Base-by-base conservation (phyloP, 306 rosid species). In the Dryas drummondii region DNA sequence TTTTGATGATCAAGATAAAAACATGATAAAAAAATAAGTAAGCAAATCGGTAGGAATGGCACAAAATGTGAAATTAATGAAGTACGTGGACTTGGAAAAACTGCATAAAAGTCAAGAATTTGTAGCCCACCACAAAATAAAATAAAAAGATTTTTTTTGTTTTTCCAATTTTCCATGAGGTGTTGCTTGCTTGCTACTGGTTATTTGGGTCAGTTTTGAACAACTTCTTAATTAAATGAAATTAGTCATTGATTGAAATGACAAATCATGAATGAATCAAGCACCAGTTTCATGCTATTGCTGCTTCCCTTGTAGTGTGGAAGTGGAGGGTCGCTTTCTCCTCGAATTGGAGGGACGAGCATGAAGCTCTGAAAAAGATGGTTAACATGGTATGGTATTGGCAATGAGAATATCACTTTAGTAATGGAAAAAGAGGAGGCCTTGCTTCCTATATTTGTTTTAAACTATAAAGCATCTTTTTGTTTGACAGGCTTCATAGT, bases 101-200 rank as follows among this genome's bases (percentile, higher is more conserved):
- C 55, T 1, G 56, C 60, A 37, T 1, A 32, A 3, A 69, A 16
- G 49, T 11, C 40, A 51, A 9, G 61, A 54, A 52, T 69, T 16
- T 52, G 10, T 32, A 32, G 37, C 14, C 73, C 74, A 41, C 64
- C 63, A 53, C 15, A 51, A 50, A 2, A 68, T 32, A 32, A 32
- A 32, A 32, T 32, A 32, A 22, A 22, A 22, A 22, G 22, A 22
- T 0, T 22, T 22, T 22, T 22, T 22, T 9, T 7, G 27, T 47
- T 40, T 53, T 53, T n/a, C 50, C 74, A 70, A 41, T 40, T 52
- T 70, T 54, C 63, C 63, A 10, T 53, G 74, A 70, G 63, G 50
- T 70, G 63, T 22, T 22, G 22, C 22, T 22, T 22, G 22, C 22
- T 40, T 70, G 40, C 8, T 53, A 50, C 74, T 37, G 47, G 73